phyloP scores from a whole-genome alignment of 1,284 basidiomycete genomes.

The Cryptococcus sp. region DNA sequence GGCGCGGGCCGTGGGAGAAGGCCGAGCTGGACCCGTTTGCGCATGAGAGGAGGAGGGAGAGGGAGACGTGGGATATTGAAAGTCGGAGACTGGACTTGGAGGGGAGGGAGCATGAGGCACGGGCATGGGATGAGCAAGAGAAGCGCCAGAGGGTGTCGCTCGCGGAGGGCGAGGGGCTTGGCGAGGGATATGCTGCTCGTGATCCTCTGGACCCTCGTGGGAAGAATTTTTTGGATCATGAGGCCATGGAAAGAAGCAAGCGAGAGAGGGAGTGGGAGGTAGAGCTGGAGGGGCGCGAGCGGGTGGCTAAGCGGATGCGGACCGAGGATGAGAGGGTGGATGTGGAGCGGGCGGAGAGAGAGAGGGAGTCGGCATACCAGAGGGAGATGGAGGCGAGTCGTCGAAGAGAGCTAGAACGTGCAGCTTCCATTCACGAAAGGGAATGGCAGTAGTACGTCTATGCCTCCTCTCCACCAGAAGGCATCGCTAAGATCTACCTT shows the following conservation, averaged over 20 bases:
- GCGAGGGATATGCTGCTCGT: neutral
- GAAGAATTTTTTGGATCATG: neutral
- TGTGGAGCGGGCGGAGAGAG: neutral
- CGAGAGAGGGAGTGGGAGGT: neutral
- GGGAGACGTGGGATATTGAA: too few species aligned
- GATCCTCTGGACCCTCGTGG: neutral
- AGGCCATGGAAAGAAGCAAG: neutral
- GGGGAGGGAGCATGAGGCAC: neutral
- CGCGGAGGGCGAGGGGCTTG: neutral
- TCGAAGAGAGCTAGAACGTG: neutral
- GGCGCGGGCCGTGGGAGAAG: too few species aligned
- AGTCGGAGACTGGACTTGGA: neutral
- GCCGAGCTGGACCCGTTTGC: too few species aligned
- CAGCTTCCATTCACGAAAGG: neutral
- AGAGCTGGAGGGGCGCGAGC: neutral
- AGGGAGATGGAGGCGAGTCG: neutral
- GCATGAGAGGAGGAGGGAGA: too few species aligned
- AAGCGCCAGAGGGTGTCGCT: too few species aligned
- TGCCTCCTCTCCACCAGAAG: neutral
- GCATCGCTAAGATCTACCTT: neutral
- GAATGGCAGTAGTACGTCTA: too few species aligned
- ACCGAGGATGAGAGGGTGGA: neutral
- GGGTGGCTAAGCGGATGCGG: neutral
- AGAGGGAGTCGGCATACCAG: neutral
- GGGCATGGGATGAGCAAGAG: neutral